phyloP scores from a whole-genome alignment of 2,329 filamentous ascomycete genomes.

The Lecanoromycetidae sp. region DNA sequence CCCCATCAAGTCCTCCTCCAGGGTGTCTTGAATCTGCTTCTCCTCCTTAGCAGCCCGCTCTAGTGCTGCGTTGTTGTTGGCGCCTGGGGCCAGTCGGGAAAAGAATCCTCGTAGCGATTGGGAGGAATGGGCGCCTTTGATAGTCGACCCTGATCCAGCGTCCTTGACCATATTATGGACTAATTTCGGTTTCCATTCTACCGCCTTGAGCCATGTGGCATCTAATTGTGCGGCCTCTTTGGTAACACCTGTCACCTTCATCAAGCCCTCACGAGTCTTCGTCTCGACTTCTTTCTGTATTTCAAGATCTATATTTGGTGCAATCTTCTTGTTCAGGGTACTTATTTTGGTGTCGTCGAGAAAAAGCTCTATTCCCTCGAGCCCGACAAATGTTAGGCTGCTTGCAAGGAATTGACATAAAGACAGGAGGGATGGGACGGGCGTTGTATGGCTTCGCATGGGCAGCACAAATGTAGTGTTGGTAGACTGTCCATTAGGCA shows the following conservation, averaged over 20 bases:
- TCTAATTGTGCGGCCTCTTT: slow-evolving; percentile 86
- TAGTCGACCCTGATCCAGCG: slow-evolving; percentile 22
- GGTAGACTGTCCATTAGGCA: slow-evolving; percentile 55
- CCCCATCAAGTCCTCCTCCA: slow-evolving; percentile 60
- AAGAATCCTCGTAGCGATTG: slow-evolving; percentile 69
- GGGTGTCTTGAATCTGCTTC: slow-evolving; percentile 47
- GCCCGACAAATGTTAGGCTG: slow-evolving; percentile 86
- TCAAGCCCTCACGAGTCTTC: slow-evolving; percentile 72
- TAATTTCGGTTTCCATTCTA: slow-evolving; percentile 61
- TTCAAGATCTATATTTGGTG: slow-evolving; percentile 58
- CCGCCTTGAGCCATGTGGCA: slow-evolving; percentile 73
- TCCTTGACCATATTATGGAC: slow-evolving; percentile 25
- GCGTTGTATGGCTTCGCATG: slow-evolving; percentile 78
- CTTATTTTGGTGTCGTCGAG: slow-evolving; percentile 78
- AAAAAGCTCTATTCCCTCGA: slow-evolving; percentile 79
- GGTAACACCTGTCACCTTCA: slow-evolving; percentile 72
- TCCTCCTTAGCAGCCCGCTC: slow-evolving; percentile 52
- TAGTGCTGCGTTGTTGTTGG: slow-evolving; percentile 39
- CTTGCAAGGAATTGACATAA: slow-evolving; percentile 88
- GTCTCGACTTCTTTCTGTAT: slow-evolving; percentile 72
- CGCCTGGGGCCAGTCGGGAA: slow-evolving; percentile 54
- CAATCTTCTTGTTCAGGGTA: slow-evolving; percentile 69
- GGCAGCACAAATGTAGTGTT: slow-evolving; percentile 91
- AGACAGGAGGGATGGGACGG: slow-evolving; percentile 72
- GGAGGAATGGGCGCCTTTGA: slow-evolving; percentile 26